Conservation (phyloP, 2,329 filamentous ascomycete species). For the Beauveria asiatica region DNA sequence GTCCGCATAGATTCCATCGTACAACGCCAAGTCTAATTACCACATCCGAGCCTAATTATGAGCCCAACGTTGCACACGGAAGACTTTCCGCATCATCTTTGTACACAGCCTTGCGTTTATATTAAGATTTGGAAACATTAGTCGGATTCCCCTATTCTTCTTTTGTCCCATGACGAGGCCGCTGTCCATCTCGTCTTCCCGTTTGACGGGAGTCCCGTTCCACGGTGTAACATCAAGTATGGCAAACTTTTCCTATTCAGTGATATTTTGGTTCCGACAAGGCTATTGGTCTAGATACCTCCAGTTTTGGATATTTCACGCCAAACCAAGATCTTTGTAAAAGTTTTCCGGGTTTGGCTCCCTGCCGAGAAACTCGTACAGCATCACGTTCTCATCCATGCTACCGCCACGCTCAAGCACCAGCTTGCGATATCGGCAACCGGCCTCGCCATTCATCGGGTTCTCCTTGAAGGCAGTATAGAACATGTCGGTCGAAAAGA, state of each 20-base stretch:
- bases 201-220: neutral
- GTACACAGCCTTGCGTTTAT: too few relatives aligned
- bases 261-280: neutral
- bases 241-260: neutral
- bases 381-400: constrained; percentile 71
- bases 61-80: too few relatives aligned
- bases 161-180: too few relatives aligned
- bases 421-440: constrained; percentile 66
- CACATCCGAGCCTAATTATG: too few relatives aligned
- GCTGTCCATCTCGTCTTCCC: too few relatives aligned
- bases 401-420: constrained; percentile 71
- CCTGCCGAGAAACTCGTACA: constrained; percentile 70
- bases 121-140: too few relatives aligned
- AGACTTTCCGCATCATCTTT: too few relatives aligned
- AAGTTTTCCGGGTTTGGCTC: constrained; percentile 72
- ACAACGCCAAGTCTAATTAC: too few relatives aligned
- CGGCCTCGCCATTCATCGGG: constrained; percentile 68
- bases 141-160: too few relatives aligned
- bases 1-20: too few relatives aligned
- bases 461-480: constrained; percentile 68
- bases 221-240: neutral
- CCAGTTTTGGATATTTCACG: neutral
- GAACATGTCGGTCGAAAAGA: constrained; percentile 84
- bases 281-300: neutral
- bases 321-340: constrained; percentile 62